These are phyloP conservation scores for Fusarium nanum DNA, from an alignment of 2,329 filamentous ascomycete species.

Conservation along the genomic window DNA sequence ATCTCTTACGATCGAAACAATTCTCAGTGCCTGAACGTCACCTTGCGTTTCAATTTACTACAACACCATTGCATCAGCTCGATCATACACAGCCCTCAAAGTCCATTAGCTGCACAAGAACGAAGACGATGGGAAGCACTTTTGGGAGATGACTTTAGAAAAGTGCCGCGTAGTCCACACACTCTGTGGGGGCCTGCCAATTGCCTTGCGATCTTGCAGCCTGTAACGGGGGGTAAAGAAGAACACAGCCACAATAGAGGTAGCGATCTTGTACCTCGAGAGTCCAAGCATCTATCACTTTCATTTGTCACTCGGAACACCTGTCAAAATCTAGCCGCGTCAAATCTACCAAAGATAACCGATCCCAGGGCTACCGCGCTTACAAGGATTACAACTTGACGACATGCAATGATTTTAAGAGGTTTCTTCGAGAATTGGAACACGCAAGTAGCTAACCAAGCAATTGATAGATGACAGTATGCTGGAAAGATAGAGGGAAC, in stretches of 20 bases:
- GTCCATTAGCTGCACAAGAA: not conserved
- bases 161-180: not conserved
- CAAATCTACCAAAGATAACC: not conserved
- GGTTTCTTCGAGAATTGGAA: not conserved
- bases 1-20: not conserved
- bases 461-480: too few species aligned
- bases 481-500: not conserved
- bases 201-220: slow-evolving; percentile 19
- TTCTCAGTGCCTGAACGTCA: not conserved
- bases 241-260: not conserved
- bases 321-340: not conserved
- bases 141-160: not conserved
- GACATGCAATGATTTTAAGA: not conserved
- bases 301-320: slow-evolving; percentile 4
- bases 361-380: not conserved
- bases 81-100: not conserved
- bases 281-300: not conserved
- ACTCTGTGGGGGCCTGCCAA: not conserved
- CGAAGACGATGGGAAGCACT: not conserved
- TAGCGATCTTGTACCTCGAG: slow-evolving; percentile 14
- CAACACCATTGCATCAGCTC: not conserved
- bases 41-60: not conserved
- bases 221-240: not conserved
- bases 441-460: not conserved
- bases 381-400: slow-evolving; percentile 11